These are phyloP conservation scores for Alternaria gaisen DNA, from an alignment of 2,329 filamentous ascomycete species.

Conservation along the genomic window DNA sequence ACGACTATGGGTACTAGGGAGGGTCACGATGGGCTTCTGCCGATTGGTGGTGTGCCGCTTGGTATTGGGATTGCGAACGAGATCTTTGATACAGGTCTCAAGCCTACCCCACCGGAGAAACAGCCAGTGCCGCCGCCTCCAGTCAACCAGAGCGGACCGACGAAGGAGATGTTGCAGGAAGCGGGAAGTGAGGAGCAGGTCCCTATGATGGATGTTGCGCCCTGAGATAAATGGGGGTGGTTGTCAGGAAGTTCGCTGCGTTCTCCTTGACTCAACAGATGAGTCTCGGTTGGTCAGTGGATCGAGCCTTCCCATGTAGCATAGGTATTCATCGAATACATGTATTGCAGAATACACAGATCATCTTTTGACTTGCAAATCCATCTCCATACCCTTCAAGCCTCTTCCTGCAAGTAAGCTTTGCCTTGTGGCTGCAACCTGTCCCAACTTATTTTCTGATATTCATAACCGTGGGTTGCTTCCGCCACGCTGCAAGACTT, in stretches of 20 bases:
- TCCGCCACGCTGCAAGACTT: slow-evolving; percentile 22
- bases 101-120: slow-evolving; percentile 15
- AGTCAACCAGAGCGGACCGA: not conserved
- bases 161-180: not conserved
- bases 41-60: slow-evolving; percentile 25
- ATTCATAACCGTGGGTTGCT: not conserved
- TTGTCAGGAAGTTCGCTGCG: too few relatives aligned
- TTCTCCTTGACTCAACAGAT: not conserved
- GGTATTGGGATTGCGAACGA: slow-evolving; percentile 26
- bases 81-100: slow-evolving; percentile 18
- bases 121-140: slow-evolving; percentile 16
- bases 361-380: too few relatives aligned
- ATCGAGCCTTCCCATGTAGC: not conserved
- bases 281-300: too few relatives aligned
- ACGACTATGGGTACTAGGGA: slow-evolving; percentile 18
- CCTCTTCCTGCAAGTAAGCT: too few relatives aligned
- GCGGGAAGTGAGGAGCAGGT: slow-evolving; percentile 1
- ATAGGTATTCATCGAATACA: not conserved
- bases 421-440: not conserved
- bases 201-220: slow-evolving; percentile 2
- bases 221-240: not conserved
- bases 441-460: not conserved
- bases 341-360: too few relatives aligned
- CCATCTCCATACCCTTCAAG: too few relatives aligned
- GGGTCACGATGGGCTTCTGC: slow-evolving; percentile 12